Conservation (phyloP, 441 rosid genomes). For the Pelargonium citronellum region DNA sequence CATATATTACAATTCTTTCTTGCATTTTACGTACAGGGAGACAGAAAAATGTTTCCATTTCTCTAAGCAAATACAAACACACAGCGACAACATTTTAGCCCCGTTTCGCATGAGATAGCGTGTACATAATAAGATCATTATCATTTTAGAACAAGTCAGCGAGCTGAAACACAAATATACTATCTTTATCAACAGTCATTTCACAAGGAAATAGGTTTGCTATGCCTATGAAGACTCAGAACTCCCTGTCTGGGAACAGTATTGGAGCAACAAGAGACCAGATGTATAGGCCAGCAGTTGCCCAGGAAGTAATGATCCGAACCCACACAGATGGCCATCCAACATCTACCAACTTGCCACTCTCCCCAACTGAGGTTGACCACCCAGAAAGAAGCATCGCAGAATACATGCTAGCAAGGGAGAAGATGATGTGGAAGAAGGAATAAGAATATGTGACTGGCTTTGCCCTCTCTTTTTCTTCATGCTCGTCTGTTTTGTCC, state of each 20-base stretch:
- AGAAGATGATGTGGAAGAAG: constrained; percentile 91
- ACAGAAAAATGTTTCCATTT: too few relatives aligned
- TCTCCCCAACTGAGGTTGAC: constrained; percentile 61
- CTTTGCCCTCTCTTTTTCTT: constrained; percentile 51
- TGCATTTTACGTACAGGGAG: too few relatives aligned
- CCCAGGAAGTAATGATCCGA: constrained; percentile 82
- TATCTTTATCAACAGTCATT: too few relatives aligned
- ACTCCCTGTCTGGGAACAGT: constrained; percentile 66
- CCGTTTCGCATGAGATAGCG: too few relatives aligned
- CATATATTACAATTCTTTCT: too few relatives aligned
- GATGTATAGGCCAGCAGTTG: constrained; percentile 63
- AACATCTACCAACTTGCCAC: constrained; percentile 72
- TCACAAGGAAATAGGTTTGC: background rate
- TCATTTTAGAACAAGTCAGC: too few relatives aligned
- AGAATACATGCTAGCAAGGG: constrained; percentile 93
- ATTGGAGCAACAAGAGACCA: constrained; percentile 82
- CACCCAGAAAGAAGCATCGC: constrained; percentile 97
- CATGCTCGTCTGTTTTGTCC: constrained; percentile 50
- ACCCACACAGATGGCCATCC: constrained; percentile 99
- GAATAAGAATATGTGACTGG: constrained; percentile 79
- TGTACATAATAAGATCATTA: too few relatives aligned
- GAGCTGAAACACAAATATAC: too few relatives aligned
- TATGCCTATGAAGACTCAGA: constrained; percentile 23
- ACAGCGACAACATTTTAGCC: too few relatives aligned
- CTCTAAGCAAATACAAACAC: too few relatives aligned